phyloP scores from a whole-genome alignment of 2,329 filamentous ascomycete species.

The Scytalidium sp. region DNA sequence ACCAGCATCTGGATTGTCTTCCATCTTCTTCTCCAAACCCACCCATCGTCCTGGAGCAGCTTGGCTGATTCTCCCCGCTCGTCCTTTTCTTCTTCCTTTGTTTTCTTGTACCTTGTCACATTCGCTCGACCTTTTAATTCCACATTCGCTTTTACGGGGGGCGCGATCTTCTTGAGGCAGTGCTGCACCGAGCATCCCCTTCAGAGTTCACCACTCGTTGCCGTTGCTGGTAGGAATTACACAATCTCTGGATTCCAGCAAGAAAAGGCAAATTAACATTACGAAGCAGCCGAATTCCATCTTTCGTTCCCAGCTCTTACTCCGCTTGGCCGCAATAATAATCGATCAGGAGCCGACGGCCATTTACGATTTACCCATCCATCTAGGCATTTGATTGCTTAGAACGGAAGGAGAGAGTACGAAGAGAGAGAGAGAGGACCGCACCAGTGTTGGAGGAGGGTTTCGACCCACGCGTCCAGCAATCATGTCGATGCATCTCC shows the following conservation, averaged over 20 bases:
- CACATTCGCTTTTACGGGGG: not conserved
- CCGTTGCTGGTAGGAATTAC: too few relatives aligned
- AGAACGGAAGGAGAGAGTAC: not conserved
- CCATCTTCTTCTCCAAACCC: not conserved
- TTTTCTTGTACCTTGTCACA: not conserved
- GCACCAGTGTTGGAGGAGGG: constrained; percentile 3
- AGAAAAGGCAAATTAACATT: too few relatives aligned
- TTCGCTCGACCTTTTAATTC: not conserved
- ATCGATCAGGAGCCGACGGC: too few relatives aligned
- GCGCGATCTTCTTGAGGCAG: not conserved
- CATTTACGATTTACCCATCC: too few relatives aligned
- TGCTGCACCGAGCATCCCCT: too few relatives aligned
- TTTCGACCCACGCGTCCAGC: constrained; percentile 31
- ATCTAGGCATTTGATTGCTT: too few relatives aligned
- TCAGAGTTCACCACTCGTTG: too few relatives aligned
- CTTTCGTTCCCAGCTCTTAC: too few relatives aligned
- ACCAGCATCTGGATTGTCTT: not conserved
- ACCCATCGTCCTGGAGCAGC: not conserved
- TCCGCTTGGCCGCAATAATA: too few relatives aligned
- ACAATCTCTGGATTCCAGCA: too few relatives aligned
- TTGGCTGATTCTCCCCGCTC: not conserved
- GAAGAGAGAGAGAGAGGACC: not conserved
- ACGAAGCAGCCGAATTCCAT: too few relatives aligned
- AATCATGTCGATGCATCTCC: constrained; percentile 56
- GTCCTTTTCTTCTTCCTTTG: not conserved